These are phyloP conservation scores for Mycena alexandri DNA, from an alignment of 768 basidiomycete genomes.

Conservation along the genomic window DNA sequence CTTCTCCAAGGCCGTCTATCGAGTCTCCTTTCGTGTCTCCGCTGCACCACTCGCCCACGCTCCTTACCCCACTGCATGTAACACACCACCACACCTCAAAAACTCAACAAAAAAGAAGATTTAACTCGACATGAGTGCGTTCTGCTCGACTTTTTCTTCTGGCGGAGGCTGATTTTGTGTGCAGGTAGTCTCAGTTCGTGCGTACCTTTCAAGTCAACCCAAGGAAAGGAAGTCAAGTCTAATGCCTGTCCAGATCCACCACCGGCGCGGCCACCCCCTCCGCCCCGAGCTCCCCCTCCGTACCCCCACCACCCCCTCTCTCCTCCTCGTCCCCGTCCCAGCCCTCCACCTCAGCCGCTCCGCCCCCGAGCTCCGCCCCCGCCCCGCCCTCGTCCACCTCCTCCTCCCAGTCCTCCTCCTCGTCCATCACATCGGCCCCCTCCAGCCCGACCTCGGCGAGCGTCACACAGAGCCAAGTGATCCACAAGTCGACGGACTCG, in stretches of 20 bases:
- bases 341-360: neutral
- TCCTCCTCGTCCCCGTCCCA: neutral
- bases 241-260: neutral
- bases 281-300: neutral
- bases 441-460: neutral
- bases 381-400: neutral
- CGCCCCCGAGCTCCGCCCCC: neutral
- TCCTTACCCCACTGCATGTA: conserved; percentile 34
- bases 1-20: neutral
- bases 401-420: neutral
- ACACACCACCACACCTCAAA: conserved; percentile 11
- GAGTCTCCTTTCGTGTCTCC: neutral
- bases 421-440: neutral
- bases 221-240: too few species aligned
- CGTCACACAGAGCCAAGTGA: neutral
- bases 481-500: neutral
- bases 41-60: conserved; percentile 17
- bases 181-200: neutral
- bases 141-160: neutral
- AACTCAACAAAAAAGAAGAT: neutral
- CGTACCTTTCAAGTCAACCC: neutral
- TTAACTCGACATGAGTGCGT: conserved; percentile 20
- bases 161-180: neutral
- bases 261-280: neutral
- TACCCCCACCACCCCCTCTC: neutral